A percentile compares a stretch with the other conserved stretches of the same genome.
phyloP scores from a whole-genome alignment of 139 green algal species.

The Haematococcus lacustris region DNA sequence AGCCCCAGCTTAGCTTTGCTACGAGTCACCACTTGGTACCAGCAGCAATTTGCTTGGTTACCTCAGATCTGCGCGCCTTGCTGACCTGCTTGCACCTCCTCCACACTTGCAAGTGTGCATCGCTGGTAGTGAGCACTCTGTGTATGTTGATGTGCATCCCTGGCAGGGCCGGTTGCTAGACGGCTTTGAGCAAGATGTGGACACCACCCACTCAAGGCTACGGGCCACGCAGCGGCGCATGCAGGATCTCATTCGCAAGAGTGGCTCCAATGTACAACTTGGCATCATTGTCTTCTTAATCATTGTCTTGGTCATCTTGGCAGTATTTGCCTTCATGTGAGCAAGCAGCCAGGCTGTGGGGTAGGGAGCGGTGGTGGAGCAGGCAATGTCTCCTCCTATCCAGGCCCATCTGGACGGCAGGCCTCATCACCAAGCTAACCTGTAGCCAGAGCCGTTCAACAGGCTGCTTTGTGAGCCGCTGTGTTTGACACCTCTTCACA shows the following conservation, averaged over 20 bases:
- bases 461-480: too few species aligned
- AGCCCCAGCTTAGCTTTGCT: too few species aligned
- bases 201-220: slow-evolving; percentile 59
- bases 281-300: slow-evolving; percentile 24
- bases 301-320: slow-evolving; percentile 10
- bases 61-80: too few species aligned
- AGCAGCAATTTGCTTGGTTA: neutral
- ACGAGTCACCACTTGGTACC: too few species aligned
- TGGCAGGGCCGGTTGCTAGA: slow-evolving; percentile 55
- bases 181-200: slow-evolving; percentile 69
- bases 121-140: too few species aligned
- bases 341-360: neutral
- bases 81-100: neutral
- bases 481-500: too few species aligned
- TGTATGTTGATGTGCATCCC: neutral
- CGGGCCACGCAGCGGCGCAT: slow-evolving; percentile 71
- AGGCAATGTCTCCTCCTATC: too few species aligned
- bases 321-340: slow-evolving; percentile 5
- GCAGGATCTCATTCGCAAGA: slow-evolving; percentile 59
- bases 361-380: too few species aligned
- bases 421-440: too few species aligned
- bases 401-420: too few species aligned
- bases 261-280: slow-evolving; percentile 64
- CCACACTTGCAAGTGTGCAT: neutral
- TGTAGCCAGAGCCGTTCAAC: too few species aligned